Conservation (phyloP, 73 alveolate genomes). For the Blepharisma stoltei region DNA sequence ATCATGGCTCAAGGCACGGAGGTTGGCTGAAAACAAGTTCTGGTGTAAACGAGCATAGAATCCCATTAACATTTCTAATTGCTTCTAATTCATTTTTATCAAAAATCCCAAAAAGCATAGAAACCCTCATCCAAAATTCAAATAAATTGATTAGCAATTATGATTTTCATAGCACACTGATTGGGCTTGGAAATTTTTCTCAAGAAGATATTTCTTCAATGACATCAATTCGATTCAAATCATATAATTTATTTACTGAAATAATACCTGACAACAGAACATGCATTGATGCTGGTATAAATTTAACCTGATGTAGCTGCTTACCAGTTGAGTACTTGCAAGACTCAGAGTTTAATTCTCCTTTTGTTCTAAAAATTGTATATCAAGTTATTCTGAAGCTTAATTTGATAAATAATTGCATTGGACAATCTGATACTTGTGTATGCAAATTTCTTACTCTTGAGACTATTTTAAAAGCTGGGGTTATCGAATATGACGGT, state of each 20-base stretch:
- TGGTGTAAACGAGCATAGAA: neutral
- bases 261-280: neutral
- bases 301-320: neutral
- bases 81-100: neutral
- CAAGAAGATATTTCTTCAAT: too few relatives aligned
- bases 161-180: neutral
- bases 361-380: too few relatives aligned
- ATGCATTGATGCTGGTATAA: neutral
- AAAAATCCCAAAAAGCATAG: neutral
- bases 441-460: too few relatives aligned
- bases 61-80: neutral
- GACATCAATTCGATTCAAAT: too few relatives aligned
- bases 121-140: neutral
- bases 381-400: too few relatives aligned
- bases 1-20: conserved; percentile 17
- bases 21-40: neutral
- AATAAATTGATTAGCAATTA: neutral
- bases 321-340: neutral
- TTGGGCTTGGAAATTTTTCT: neutral
- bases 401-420: too few relatives aligned
- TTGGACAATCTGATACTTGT: too few relatives aligned
- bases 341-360: too few relatives aligned
- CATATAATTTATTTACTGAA: neutral
- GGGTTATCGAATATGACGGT: too few relatives aligned
- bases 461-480: too few relatives aligned